Conservation (phyloP, 331 rosid genomes). For the Arachis monticola region DNA sequence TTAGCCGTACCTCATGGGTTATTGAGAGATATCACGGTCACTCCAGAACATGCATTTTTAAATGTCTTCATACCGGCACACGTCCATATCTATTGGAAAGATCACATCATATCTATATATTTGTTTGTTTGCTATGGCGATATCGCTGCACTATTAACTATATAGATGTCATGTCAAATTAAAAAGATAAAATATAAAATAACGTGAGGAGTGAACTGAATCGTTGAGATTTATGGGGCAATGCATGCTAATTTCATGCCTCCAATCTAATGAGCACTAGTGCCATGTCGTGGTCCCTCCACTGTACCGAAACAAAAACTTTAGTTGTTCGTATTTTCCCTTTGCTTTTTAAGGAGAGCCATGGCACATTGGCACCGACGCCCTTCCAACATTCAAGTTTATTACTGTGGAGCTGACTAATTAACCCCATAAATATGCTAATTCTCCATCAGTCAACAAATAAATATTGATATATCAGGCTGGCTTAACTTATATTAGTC, state of each 20-base stretch:
- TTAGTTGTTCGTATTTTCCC: background rate
- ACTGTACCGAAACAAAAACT: background rate
- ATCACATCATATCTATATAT: background rate
- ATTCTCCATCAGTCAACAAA: background rate
- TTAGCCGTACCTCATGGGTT: background rate
- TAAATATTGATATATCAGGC: background rate
- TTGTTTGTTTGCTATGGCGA: background rate
- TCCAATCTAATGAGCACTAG: background rate
- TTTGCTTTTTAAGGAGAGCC: background rate
- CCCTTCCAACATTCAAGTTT: background rate
- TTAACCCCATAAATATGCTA: background rate
- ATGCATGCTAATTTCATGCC: background rate
- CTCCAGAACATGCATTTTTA: background rate
- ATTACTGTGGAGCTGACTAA: background rate
- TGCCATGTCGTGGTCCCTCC: background rate
- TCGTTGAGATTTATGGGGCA: background rate
- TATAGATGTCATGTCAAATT: background rate
- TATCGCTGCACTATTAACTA: background rate
- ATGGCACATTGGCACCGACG: slow-evolving; percentile 19
- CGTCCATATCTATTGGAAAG: background rate
- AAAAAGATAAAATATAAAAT: background rate
- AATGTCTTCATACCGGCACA: background rate
- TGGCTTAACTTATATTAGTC: no score
- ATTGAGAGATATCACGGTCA: background rate
- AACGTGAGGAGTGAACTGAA: background rate